phyloP scores from a whole-genome alignment of 2,329 filamentous ascomycete species.

The Tothia fuscella region DNA sequence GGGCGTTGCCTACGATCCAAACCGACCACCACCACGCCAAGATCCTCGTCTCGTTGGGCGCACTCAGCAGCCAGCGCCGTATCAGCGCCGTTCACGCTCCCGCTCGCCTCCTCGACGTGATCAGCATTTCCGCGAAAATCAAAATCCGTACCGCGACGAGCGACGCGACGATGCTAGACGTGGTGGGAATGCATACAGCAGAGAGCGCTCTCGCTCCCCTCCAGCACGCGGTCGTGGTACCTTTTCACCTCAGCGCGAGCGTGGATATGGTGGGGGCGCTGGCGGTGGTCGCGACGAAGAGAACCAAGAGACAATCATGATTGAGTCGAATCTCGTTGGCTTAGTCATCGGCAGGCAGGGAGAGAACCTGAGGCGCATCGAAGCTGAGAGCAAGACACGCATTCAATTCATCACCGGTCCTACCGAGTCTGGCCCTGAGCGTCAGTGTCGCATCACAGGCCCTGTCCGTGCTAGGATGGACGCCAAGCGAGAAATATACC shows the following conservation, averaged over 20 bases:
- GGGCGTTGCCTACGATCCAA: conserved; percentile 37
- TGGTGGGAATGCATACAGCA: conserved; percentile 43
- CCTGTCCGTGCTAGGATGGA: conserved; percentile 57
- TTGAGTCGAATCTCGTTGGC: conserved; percentile 77
- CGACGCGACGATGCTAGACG: conserved; percentile 56
- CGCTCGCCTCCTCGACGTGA: conserved; percentile 49
- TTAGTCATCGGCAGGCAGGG: conserved; percentile 84
- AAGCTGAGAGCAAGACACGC: conserved; percentile 67
- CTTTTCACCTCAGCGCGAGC: conserved; percentile 42
- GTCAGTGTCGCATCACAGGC: conserved; percentile 79
- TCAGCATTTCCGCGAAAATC: conserved; percentile 59
- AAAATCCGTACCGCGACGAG: conserved; percentile 77
- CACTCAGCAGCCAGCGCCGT: neutral
- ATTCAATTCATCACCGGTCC: conserved; percentile 78
- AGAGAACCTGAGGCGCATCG: conserved; percentile 77
- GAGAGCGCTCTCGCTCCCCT: conserved; percentile 64
- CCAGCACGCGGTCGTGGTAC: conserved; percentile 40
- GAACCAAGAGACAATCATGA: conserved; percentile 69
- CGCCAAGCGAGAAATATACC: conserved; percentile 72
- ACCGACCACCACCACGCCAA: conserved; percentile 19
- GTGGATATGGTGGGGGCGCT: neutral
- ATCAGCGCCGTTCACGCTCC: conserved; percentile 33
- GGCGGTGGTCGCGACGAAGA: conserved; percentile 42
- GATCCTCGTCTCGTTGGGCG: conserved; percentile 41
- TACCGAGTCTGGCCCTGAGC: conserved; percentile 57